These are phyloP conservation scores for Truncatella angustata DNA, from an alignment of 2,329 filamentous ascomycete genomes.

Conservation along the genomic window DNA sequence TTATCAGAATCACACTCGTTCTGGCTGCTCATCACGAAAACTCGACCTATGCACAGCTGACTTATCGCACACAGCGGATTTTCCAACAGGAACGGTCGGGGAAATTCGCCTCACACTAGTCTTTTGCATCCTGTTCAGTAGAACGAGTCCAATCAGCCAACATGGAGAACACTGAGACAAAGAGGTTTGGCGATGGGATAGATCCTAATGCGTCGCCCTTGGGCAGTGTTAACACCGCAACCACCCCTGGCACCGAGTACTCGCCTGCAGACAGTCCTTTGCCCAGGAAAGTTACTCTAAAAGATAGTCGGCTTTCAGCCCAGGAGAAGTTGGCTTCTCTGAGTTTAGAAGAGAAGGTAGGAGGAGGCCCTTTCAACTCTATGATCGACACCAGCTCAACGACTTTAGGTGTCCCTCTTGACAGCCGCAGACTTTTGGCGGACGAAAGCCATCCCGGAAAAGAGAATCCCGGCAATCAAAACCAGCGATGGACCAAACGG, in stretches of 20 bases:
- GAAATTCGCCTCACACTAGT: too few species aligned
- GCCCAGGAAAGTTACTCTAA: slow-evolving; percentile 31
- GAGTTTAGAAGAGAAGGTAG: slow-evolving; percentile 57
- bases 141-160: slow-evolving; percentile 6
- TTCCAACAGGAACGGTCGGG: too few species aligned
- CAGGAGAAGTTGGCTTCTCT: slow-evolving; percentile 50
- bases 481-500: slow-evolving; percentile 70
- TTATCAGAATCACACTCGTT: too few species aligned
- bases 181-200: slow-evolving; percentile 26
- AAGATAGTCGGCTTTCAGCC: slow-evolving; percentile 39
- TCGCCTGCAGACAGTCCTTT: slow-evolving; percentile 44
- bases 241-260: slow-evolving; percentile 50
- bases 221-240: slow-evolving; percentile 35
- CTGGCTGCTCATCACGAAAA: too few species aligned
- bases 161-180: slow-evolving; percentile 26
- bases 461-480: slow-evolving; percentile 64
- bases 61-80: too few species aligned
- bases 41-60: not conserved
- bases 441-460: slow-evolving; percentile 60
- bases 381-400: too few species aligned
- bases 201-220: slow-evolving; percentile 35
- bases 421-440: slow-evolving; percentile 69
- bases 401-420: slow-evolving; percentile 51
- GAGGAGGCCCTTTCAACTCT: too few species aligned
- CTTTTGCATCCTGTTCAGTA: too few species aligned